Conservation (phyloP, 352 stramenopile genomes). For the Phytophthora agathidicida region DNA sequence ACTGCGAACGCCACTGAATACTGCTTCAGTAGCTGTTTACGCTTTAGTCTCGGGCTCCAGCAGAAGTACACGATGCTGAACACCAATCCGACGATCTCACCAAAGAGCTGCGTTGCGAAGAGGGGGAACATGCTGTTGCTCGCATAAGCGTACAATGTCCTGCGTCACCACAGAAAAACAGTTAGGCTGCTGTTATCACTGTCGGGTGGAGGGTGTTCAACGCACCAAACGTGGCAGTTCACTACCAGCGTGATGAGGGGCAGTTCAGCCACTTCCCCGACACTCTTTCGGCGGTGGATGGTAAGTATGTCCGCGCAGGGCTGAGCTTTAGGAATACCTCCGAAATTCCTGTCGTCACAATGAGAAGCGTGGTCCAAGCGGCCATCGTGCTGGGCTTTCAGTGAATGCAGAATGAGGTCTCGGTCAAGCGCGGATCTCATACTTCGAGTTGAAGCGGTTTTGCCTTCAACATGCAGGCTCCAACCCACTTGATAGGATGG, state of each 20-base stretch:
- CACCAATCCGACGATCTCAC: conserved; percentile 3
- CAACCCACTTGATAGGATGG: too few species aligned
- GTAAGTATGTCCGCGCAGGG: conserved; percentile 14
- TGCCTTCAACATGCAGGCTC: too few species aligned
- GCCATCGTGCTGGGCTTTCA: too few species aligned
- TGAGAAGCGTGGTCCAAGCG: conserved; percentile 12
- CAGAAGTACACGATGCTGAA: conserved; percentile 22
- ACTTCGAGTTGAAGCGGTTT: too few species aligned
- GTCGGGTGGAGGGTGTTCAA: too few species aligned
- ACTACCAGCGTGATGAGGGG: conserved; percentile 35
- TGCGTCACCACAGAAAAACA: conserved; percentile 10
- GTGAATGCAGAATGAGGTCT: too few species aligned
- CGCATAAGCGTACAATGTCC: conserved; percentile 25
- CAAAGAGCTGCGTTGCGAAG: conserved; percentile 7
- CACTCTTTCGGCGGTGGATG: conserved; percentile 18
- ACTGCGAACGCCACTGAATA: conserved; percentile 4
- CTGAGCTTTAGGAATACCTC: conserved; percentile 31
- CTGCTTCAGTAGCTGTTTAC: conserved; percentile 10
- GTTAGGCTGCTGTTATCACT: too few species aligned
- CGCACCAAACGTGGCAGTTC: conserved; percentile 39
- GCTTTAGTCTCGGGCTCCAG: not conserved
- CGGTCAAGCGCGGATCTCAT: too few species aligned
- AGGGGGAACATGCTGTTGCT: conserved; percentile 27
- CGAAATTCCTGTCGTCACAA: conserved; percentile 17
- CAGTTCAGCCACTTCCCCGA: conserved; percentile 27